phyloP scores from a whole-genome alignment of 768 basidiomycete species.

The Kwoniella europaea region DNA sequence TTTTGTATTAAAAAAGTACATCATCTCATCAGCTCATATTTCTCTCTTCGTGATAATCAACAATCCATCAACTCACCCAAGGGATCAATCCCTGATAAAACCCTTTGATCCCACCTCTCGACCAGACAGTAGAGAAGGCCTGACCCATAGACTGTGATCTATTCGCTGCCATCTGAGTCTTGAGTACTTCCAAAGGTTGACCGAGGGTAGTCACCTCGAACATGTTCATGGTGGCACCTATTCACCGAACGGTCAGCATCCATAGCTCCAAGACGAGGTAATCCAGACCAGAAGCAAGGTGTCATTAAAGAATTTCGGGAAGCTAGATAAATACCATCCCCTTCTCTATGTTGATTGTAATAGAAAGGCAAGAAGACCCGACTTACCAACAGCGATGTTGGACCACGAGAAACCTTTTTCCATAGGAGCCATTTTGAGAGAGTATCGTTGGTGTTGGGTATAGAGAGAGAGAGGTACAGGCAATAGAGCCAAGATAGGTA shows the following conservation, averaged over 20 bases:
- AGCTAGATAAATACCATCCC: too few species aligned
- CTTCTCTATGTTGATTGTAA: too few species aligned
- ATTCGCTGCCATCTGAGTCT: slow-evolving; percentile 99
- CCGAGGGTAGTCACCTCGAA: slow-evolving; percentile 92
- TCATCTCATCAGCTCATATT: neutral
- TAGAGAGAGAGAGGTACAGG: slow-evolving; percentile 4
- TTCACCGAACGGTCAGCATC: too few species aligned
- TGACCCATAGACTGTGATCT: slow-evolving; percentile 86
- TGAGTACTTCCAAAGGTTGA: slow-evolving; percentile 95
- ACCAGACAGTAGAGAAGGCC: slow-evolving; percentile 84
- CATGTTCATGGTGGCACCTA: slow-evolving; percentile 83
- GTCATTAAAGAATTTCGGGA: too few species aligned
- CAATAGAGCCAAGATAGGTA: neutral
- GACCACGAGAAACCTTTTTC: slow-evolving; percentile 60
- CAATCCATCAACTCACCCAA: slow-evolving; percentile 69
- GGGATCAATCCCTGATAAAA: slow-evolving; percentile 99
- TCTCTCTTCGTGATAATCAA: neutral
- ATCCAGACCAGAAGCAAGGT: neutral
- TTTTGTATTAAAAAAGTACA: neutral
- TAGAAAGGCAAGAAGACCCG: neutral
- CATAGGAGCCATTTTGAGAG: slow-evolving; percentile 64
- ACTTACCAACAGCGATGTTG: slow-evolving; percentile 59
- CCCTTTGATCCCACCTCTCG: slow-evolving; percentile 82
- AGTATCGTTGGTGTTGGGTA: neutral
- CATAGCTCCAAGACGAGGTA: neutral